Percentiles rank a stretch among this genome's conserved stretches.
Conservation (phyloP, 2,329 filamentous ascomycete species). For the Venturia asperata region DNA sequence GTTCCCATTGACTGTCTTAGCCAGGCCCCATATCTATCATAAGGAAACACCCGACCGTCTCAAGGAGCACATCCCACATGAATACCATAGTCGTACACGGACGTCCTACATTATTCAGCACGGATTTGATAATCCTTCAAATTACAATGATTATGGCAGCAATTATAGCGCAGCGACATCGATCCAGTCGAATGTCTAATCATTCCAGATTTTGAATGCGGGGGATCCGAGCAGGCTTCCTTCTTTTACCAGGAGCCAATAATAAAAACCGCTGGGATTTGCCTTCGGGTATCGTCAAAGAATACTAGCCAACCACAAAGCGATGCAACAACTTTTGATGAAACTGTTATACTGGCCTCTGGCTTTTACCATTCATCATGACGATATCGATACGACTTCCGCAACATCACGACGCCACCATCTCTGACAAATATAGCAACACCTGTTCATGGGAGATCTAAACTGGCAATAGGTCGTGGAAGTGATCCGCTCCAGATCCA, state of each 20-base stretch:
- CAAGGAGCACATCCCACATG: neutral
- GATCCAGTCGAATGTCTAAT: neutral
- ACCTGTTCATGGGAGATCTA: neutral
- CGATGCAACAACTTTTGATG: neutral
- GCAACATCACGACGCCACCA: neutral
- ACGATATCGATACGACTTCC: neutral
- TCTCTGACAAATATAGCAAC: neutral
- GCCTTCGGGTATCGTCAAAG: too few species aligned
- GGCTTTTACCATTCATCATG: neutral
- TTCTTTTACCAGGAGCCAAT: neutral
- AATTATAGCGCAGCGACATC: neutral
- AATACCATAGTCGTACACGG: neutral
- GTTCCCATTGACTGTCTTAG: neutral
- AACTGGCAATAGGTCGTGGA: neutral
- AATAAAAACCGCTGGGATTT: neutral
- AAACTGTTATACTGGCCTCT: neutral
- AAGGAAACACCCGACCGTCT: neutral
- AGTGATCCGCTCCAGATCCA: neutral
- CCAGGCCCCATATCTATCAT: neutral
- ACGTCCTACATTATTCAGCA: neutral
- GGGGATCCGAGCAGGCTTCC: constrained; percentile 7
- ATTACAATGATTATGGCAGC: neutral
- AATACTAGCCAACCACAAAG: neutral
- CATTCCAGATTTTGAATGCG: neutral
- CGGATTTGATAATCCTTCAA: neutral